A percentile compares a stretch with the other conserved stretches of the same genome.
These are phyloP conservation scores for Paramecium octaurelia DNA, from an alignment of 73 alveolate genomes.

Conservation along the genomic window DNA sequence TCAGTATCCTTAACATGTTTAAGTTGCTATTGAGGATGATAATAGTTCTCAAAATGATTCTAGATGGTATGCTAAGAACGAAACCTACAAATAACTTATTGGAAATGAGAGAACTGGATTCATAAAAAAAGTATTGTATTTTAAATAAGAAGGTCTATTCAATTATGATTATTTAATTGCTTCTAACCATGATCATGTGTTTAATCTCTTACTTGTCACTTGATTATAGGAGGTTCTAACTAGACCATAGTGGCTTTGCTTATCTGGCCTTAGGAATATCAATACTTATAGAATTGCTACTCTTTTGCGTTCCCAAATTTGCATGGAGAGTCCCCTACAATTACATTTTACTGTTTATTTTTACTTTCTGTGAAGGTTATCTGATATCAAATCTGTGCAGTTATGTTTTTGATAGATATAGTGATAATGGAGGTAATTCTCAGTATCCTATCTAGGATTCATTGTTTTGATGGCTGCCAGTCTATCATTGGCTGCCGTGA, in stretches of 20 bases:
- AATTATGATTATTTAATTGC: not conserved
- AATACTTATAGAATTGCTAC: conserved; percentile 3
- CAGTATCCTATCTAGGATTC: not conserved
- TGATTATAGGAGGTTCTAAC: not conserved
- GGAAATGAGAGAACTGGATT: conserved; percentile 31
- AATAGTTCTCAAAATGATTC: not conserved
- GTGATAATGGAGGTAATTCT: conserved; percentile 41
- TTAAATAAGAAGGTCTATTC: conserved; percentile 7
- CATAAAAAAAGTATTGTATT: conserved; percentile 6
- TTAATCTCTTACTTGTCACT: not conserved
- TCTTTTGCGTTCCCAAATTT: conserved; percentile 54
- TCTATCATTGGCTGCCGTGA: conserved; percentile 60
- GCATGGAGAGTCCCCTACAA: conserved; percentile 70
- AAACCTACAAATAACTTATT: not conserved
- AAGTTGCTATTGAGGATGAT: conserved; percentile 28
- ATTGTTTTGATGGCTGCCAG: conserved; percentile 68
- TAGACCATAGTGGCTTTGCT: not conserved
- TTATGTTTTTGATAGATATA: conserved; percentile 18
- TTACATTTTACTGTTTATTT: conserved; percentile 56
- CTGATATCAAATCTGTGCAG: conserved; percentile 63
- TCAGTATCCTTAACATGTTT: conserved; percentile 9
- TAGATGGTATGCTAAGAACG: conserved; percentile 41
- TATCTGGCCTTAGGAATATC: conserved; percentile 31
- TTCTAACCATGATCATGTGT: conserved; percentile 6
- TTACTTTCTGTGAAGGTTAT: conserved; percentile 70